Base-by-base conservation (phyloP, 345 rosid genomes). In the Rhizophora mangle region DNA sequence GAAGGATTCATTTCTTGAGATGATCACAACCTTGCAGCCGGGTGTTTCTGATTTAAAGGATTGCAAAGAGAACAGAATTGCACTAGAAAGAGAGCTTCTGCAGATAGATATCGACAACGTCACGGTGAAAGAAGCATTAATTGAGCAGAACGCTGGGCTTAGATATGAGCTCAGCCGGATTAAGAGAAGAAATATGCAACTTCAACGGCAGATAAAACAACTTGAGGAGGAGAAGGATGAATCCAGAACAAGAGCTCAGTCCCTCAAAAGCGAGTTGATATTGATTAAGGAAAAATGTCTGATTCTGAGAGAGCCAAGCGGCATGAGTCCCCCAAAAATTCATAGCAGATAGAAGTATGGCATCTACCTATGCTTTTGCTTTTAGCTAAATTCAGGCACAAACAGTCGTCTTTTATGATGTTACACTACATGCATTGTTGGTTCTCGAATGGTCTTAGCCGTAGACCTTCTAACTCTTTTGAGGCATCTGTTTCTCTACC, bases 201-300 rank as follows among this genome's bases (percentile, higher is more conserved):
- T 73, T 68, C 89, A 77, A 27, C 71, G 59, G 75, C 77, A 67
- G 64, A 67, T 78, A 34, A 69, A 78, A 36, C 84, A 78, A 64
- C 83, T 82, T 20, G 86, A 83, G 70, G 82, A 82, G 58, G 83
- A 83, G 66, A 85, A 79, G 68, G 71, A 72, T 27, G 68, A 70
- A 65, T 72, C 51, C 64, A 47, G 52, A 22, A 64, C 10, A 56
- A 82, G 64, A 79, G 36, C 72, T 63, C 79, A 39, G 69, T 72
- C 80, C 56, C 80, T 82, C n/a, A 86, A 84, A 68, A 84, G 81
- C 64, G 82, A 82, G 67, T 51, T 82, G 65, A 72, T 72, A 57
- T 16, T 71, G 56, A 54, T 65, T 37, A 76, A 77, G 67, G 86
- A 75, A 80, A 78, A 75, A 63, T 71, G 63, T 69, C 80, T 60